Evolutionary conservation across 805 yeast genomes (phyloP), one percentile per base, ranked within the genome.

Genomic region (Candida nitratophila): DNA sequence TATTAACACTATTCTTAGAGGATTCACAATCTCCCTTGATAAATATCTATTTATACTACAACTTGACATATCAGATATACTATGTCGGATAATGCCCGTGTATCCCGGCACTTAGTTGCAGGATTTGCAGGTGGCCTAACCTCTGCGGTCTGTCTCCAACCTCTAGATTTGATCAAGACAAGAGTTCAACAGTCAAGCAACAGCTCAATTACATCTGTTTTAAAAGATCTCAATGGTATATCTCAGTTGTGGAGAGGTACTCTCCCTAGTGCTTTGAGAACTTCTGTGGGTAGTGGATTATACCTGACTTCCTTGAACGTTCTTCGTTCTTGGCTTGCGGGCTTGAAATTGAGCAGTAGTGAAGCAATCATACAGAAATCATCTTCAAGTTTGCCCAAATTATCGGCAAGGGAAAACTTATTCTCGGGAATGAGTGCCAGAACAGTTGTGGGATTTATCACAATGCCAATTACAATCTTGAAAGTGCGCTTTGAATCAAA

Each of bases 391-490:
- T 66, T 91, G 44, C 98, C 98, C 3, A 81, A 77, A 56, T 70
- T 93, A 32, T 69, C 85, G 3, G 80, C 79, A 50, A 52, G 66
- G 29, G 89, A 81, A 47, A 93, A 93, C 59, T 64, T 90, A 42
- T 42, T 76, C 7, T 73, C 90, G 0, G 98, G 99, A 3, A 85
- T 86, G 37, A 53, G 81, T 2, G 81, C 95, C 1, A 70, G 99
- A 45, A 88, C 89, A 0, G 45, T 76, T 1, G 95, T 89, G 2
- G 99, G 99, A 2, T 74, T 82, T 49, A 49, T 86, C 9, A 87
- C 96, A 6, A 93, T 93, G 99, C 99, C 99, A 0, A 75, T 93
- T 10, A 93, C 99, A 0, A 80, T 93, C 3, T 64, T 93, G 26
- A 93, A 93, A 59, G 93, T 95, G 5, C 71, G 97, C 32, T 89